Evolutionary conservation across 2,329 filamentous ascomycete species (phyloP).

Genomic region (Alternaria viburni): DNA sequence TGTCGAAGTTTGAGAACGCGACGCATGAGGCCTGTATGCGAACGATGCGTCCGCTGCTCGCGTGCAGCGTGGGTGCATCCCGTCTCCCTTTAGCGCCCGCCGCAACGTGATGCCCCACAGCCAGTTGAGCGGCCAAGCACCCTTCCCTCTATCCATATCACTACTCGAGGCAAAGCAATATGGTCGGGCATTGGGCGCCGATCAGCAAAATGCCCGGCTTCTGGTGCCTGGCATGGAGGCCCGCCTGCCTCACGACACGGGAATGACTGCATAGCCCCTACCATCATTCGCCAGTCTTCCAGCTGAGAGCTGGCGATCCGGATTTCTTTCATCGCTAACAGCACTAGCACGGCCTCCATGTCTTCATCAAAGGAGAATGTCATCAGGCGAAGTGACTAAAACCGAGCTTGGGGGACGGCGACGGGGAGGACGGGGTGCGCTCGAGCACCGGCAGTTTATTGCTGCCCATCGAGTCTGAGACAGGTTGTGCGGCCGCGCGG

Average conservation of each 20-base stretch:
- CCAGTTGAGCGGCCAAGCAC: constrained; percentile 26
- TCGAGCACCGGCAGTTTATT: constrained; percentile 25
- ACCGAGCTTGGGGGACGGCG: neutral
- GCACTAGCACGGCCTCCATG: neutral
- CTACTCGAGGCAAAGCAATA: constrained; percentile 21
- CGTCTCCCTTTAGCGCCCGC: constrained; percentile 24
- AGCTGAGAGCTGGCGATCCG: constrained; percentile 8
- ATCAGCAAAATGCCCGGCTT: constrained; percentile 27
- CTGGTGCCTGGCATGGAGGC: constrained; percentile 27
- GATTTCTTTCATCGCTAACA: neutral
- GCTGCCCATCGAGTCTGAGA: constrained; percentile 35
- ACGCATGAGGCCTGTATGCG: constrained; percentile 17
- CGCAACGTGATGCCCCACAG: constrained; percentile 19
- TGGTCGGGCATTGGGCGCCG: constrained; percentile 35
- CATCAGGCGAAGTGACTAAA: neutral
- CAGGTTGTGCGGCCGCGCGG: constrained; percentile 20
- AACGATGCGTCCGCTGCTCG: constrained; percentile 21
- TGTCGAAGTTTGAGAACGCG: constrained; percentile 10
- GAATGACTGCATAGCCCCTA: constrained; percentile 32
- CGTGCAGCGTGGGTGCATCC: constrained; percentile 22
- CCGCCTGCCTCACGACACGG: constrained; percentile 13
- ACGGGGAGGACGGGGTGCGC: constrained; percentile 9
- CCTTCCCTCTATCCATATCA: constrained; percentile 20
- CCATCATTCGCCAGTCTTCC: constrained; percentile 12
- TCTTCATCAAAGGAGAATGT: neutral